phyloP scores from a whole-genome alignment of 768 basidiomycete genomes.

The Trametes sanguinea region DNA sequence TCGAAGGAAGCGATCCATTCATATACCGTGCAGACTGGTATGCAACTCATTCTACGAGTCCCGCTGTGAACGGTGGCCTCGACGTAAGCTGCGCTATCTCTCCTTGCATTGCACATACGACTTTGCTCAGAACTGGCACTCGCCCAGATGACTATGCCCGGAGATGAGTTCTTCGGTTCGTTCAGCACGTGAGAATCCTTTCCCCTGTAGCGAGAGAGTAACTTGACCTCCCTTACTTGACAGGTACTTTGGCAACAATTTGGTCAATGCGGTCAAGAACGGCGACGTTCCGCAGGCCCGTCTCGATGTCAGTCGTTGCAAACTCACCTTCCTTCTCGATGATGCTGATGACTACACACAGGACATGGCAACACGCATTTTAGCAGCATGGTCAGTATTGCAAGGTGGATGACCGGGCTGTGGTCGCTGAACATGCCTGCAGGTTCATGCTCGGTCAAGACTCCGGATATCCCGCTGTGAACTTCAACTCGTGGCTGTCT shows the following conservation, averaged over 20 bases:
- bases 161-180: conserved; percentile 43
- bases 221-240: conserved; percentile 7
- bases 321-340: too few relatives aligned
- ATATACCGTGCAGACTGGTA: conserved; percentile 49
- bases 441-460: conserved; percentile 57
- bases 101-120: too few relatives aligned
- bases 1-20: too few relatives aligned
- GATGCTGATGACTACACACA: not conserved
- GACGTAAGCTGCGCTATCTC: conserved; percentile 43
- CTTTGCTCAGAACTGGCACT: too few relatives aligned
- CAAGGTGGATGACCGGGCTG: not conserved
- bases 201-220: not conserved
- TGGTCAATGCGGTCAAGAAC: conserved; percentile 60
- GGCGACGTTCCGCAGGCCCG: conserved; percentile 59
- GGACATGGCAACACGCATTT: conserved; percentile 71
- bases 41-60: conserved; percentile 59
- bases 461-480: conserved; percentile 50
- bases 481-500: conserved; percentile 54
- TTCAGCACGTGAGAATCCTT: conserved; percentile 18
- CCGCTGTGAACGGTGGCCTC: conserved; percentile 59
- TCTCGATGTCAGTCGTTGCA: conserved; percentile 40
- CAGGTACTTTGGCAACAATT: conserved; percentile 60
- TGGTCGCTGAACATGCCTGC: conserved; percentile 1
- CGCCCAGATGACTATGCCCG: conserved; percentile 71
- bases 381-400: conserved; percentile 53